Evolutionary conservation across 176 grass and related monocot species (phyloP), one percentile per base, ranked within the genome.

Genomic region (Triticum timopheevii): DNA sequence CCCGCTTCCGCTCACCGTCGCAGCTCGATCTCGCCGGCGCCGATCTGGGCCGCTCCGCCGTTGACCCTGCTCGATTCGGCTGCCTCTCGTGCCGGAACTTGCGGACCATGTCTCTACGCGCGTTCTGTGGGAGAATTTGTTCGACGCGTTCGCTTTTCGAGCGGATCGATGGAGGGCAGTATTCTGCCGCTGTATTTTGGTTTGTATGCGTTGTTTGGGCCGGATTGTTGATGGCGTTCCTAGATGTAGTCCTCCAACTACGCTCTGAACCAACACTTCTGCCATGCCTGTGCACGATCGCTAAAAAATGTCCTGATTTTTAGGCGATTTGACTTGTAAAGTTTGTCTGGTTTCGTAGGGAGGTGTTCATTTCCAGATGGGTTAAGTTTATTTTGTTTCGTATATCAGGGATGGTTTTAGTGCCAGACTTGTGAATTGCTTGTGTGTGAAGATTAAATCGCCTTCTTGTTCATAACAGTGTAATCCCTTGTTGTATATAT

Each of bases 51-150:
- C 16, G 2, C 17, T 36, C 49, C 76, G 77, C 39, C 62, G 82
- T 78, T 91, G 90, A 88, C 86, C 31, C 17, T n/a, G 12, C 38
- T 31, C 86, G 82, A 82, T 88, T 85, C 64, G 71, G 7, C 23
- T 10, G 0, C 13, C 64, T 6, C 36, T 8, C 19, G 13, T 59
- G 33, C 4, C 28, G 8, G 54, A 78, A 16, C 30, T 15, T 20
- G 52, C 19, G 36, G 9, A 40, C 19, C 54, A 10, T 34, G 70
- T 27, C 28, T 50, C 24, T 20, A 16, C 25, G 62, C 28, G 40
- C 34, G 39, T 86, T 61, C 50, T 2, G 13, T 24, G 1, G 17
- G 25, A 1, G 20, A 39, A 50, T 28, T 59, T 61, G 16, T 42
- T 33, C 0, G 11, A 25, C 7, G 65, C 64, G 76, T n/a, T 69